A percentile compares a stretch with the other conserved stretches of the same genome.
Evolutionary conservation across 1,284 basidiomycete species (phyloP).

Genomic region (Sporisorium iseilematis-ciliati): DNA sequence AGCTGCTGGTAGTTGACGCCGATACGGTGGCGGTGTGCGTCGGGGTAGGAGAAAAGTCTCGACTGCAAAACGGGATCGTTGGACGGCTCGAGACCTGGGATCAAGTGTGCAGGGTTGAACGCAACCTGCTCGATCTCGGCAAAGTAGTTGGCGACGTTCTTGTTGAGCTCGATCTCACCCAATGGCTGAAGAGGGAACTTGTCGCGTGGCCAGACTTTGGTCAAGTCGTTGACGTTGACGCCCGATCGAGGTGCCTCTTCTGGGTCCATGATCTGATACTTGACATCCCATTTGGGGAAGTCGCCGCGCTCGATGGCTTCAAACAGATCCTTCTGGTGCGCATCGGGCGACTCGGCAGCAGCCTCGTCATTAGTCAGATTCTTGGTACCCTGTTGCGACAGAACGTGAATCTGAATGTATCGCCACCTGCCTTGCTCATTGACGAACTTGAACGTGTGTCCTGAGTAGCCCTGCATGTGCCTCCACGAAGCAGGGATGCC

Average conservation of each 20-base stretch:
- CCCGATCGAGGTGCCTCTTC: constrained; percentile 35
- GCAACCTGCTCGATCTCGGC: constrained; percentile 63
- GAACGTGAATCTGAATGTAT: constrained; percentile 58
- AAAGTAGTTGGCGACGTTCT: constrained; percentile 63
- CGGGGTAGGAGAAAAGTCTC: constrained; percentile 74
- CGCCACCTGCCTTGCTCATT: constrained; percentile 55
- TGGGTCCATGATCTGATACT: constrained; percentile 57
- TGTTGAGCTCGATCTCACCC: constrained; percentile 59
- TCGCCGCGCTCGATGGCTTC: constrained; percentile 61
- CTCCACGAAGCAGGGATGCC: constrained; percentile 50
- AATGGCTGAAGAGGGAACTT: constrained; percentile 57
- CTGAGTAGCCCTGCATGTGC: constrained; percentile 57
- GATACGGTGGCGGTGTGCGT: constrained; percentile 85
- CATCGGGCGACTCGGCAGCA: constrained; percentile 45
- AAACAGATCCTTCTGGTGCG: constrained; percentile 60
- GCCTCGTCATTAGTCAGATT: constrained; percentile 50
- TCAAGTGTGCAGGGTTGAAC: constrained; percentile 56
- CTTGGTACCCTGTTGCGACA: constrained; percentile 53
- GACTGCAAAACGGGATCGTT: constrained; percentile 65
- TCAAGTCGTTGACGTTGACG: constrained; percentile 59
- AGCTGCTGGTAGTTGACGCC: constrained; percentile 65
- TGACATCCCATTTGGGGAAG: constrained; percentile 65
- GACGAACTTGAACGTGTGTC: constrained; percentile 61
- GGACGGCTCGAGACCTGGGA: constrained; percentile 58
- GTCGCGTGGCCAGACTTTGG: constrained; percentile 52